phyloP scores from a whole-genome alignment of 169 alveolate species.

The Toxoplasma gondii region DNA sequence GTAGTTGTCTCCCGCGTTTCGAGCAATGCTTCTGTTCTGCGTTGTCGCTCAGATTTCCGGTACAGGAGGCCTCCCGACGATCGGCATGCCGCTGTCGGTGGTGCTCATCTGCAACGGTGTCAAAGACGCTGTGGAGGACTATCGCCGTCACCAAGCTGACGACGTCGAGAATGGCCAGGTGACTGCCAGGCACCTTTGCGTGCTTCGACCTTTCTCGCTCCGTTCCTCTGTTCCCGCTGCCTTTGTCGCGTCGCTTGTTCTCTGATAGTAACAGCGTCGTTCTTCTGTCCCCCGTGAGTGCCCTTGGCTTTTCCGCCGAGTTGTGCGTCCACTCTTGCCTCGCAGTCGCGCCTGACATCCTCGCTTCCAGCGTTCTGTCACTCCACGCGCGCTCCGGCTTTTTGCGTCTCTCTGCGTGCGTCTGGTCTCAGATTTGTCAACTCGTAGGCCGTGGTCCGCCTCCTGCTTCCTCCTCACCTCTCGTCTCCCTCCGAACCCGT shows the following conservation, averaged over 20 bases:
- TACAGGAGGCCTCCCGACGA: conserved; percentile 96
- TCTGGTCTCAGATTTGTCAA: neutral
- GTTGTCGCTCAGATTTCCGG: conserved; percentile 85
- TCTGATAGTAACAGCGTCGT: too few relatives aligned
- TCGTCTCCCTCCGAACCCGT: neutral
- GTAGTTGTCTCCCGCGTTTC: too few relatives aligned
- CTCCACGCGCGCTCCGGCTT: too few relatives aligned
- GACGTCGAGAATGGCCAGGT: conserved; percentile 91
- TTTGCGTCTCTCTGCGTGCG: too few relatives aligned
- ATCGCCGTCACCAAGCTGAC: conserved; percentile 94
- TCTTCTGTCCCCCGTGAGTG: too few relatives aligned
- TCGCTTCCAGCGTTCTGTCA: too few relatives aligned
- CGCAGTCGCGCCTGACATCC: too few relatives aligned
- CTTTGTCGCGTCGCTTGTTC: too few relatives aligned
- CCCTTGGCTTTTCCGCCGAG: neutral
- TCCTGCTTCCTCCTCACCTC: neutral
- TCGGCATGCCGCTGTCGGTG: conserved; percentile 92
- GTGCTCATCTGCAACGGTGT: conserved; percentile 93
- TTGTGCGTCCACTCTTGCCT: too few relatives aligned
- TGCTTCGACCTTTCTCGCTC: conserved; percentile 2
- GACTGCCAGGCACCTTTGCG: conserved; percentile 15
- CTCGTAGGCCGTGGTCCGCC: neutral
- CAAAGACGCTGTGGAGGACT: conserved; percentile 97
- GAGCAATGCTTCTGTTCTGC: too few relatives aligned
- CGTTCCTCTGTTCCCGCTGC: neutral